Percentiles rank a stretch among this genome's conserved stretches.
These are phyloP conservation scores for Tylopilus sp. DNA, from an alignment of 768 basidiomycete genomes.

Conservation along the genomic window DNA sequence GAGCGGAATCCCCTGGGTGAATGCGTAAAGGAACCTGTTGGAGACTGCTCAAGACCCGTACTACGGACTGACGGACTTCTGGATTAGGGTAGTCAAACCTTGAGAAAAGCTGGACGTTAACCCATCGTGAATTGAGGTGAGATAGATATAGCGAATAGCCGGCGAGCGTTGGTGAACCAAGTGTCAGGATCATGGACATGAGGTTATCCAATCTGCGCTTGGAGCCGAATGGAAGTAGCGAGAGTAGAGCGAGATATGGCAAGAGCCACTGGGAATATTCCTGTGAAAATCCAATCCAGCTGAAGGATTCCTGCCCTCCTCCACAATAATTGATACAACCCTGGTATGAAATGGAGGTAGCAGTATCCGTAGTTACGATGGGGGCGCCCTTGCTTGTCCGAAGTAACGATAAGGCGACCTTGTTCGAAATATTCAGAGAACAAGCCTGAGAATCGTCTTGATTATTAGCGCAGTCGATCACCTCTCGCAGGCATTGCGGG, in stretches of 20 bases:
- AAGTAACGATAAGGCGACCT: conserved; percentile 13
- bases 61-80: conserved; percentile 18
- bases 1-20: conserved; percentile 22
- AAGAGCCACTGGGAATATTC: conserved; percentile 45
- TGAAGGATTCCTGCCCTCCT: conserved; percentile 18
- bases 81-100: conserved; percentile 27
- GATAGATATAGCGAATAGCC: conserved; percentile 44
- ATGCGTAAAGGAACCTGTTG: conserved; percentile 40
- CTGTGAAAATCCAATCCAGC: conserved; percentile 26
- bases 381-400: conserved; percentile 7
- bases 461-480: conserved; percentile 2
- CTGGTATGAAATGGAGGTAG: conserved; percentile 9
- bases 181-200: conserved; percentile 39
- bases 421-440: background rate
- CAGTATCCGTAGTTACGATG: background rate
- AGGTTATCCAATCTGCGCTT: conserved; percentile 39
- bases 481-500: conserved; percentile 12
- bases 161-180: conserved; percentile 45
- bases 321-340: conserved; percentile 17
- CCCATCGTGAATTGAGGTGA: conserved; percentile 43
- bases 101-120: conserved; percentile 32
- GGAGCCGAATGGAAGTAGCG: conserved; percentile 47
- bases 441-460: background rate
- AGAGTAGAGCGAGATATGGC: conserved; percentile 48
- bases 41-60: conserved; percentile 35